Evolutionary conservation across 176 grass and related monocot species (phyloP), one percentile per base, ranked within the genome.

Genomic region (Bothriochloa decipiens): DNA sequence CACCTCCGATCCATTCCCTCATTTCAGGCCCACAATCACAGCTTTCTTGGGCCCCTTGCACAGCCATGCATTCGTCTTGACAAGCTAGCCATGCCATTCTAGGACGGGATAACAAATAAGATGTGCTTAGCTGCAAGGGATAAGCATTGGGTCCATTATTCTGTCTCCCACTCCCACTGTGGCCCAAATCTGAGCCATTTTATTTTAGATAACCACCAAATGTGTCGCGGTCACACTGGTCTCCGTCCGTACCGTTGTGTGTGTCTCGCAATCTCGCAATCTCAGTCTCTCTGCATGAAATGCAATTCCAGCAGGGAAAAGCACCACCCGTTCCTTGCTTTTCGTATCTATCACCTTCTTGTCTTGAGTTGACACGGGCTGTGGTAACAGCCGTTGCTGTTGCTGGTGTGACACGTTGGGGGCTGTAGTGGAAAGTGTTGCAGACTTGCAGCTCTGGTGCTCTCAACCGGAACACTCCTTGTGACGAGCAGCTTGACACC

Each of bases 21-120:
- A n/a, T n/a, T n/a, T n/a, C n/a, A n/a, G n/a, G n/a, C n/a, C n/a
- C n/a, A n/a, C n/a, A n/a, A n/a, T 7, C 74, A 55, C 42, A 74
- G 33, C 84, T 27, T 70, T 62, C 1, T 7, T 49, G 72, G 78
- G 64, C 32, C 78, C 78, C 55, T 80, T 73, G 68, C 84, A 72
- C 28, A 77, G 20, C 39, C 66, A 63, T 63, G 39, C 69, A 1
- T 33, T 46, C 11, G 15, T 9, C 7, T 42, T 42, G 65, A 47
- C 10, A 64, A 70, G 79, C 29, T 32, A 32, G 29, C 45, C 40
- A 62, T 26, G n/a, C 11, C 4, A 6, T 26, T 25, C 25, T 62
- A 25, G 22, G 57, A 22, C 8, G 52, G 49, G 84, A 64, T 39
- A 3, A 70, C 2, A 39, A 36, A 36, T 39, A 5, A 5, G 82